Conservation (phyloP, 2,329 filamentous ascomycete species). For the Claviceps arundinis region DNA sequence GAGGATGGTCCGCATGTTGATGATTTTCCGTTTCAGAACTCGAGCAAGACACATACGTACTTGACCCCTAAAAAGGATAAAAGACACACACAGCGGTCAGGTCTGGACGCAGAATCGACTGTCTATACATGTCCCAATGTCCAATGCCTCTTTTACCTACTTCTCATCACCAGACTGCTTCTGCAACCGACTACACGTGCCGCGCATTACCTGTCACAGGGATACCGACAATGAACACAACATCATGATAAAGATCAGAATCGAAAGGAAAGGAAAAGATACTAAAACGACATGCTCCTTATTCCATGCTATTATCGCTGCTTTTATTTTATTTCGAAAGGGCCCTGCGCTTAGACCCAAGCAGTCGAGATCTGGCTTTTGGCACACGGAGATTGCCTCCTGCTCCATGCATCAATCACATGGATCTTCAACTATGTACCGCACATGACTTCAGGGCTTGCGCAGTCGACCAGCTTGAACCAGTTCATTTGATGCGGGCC, state of each 20-base stretch:
- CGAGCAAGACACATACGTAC: too few relatives aligned
- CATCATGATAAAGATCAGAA: not conserved
- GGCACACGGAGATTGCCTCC: not conserved
- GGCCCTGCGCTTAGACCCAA: not conserved
- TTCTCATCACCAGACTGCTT: not conserved
- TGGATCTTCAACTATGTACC: not conserved
- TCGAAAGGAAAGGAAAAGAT: not conserved
- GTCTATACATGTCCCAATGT: not conserved
- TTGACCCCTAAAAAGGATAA: too few relatives aligned
- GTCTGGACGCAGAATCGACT: too few relatives aligned
- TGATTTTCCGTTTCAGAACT: too few relatives aligned
- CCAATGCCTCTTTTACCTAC: not conserved
- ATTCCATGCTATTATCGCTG: not conserved
- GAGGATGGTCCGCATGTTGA: too few relatives aligned
- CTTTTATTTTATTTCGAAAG: not conserved
- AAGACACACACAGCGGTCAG: too few relatives aligned
- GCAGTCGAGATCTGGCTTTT: not conserved
- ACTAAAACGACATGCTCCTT: not conserved
- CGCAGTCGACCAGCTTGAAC: not conserved
- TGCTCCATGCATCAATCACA: not conserved
- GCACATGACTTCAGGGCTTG: not conserved
- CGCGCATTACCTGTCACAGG: not conserved
- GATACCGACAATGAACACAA: not conserved
- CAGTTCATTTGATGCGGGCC: constrained; percentile 40
- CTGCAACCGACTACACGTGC: not conserved